Base-by-base conservation (phyloP, 805 yeast species). In the Ogataea neopini region DNA sequence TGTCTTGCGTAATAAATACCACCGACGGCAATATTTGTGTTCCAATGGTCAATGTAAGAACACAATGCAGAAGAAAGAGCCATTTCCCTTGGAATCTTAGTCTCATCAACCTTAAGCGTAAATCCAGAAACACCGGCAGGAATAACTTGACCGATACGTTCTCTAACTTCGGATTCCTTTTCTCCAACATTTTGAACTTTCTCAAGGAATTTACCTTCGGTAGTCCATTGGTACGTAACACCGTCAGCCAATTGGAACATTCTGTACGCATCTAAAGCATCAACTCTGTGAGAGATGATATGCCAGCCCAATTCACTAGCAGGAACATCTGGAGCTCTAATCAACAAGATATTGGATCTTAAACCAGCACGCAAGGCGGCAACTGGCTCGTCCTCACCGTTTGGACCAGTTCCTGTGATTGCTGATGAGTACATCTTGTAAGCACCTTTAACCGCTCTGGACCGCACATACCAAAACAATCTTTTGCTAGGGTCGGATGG, bases 381-480 rank as follows among this genome's bases (percentile, higher is more conserved):
- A 39, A 79, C 75, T 2, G 84, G 84, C 53, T 76, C 77, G 51
- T 79, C 82, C 52, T 72, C 75, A 17, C 77, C 80, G 9, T 74
- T 63, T 26, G 67, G 66, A 3, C 79, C 80, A 1, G 79, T 74
- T 3, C 65, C 69, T 30, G 59, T 53, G 35, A 74, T 65, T 14
- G 60, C 68, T 9, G 68, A 56, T 8, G 76, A 71, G 54, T 69
- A 80, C 80, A 81, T 74, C 59, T 75, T 79, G 66, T 80, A 81
- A 1, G 84, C 82, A 42, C 86, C 85, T 62, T 80, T 81, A 43
- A 81, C 85, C 3, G 85, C 83, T 51, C 85, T 71, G n/a, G 86
- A 80, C 53, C 86, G 70, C 13, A 71, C 72, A 67, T 79, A 76
- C 75, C 80, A 76, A 57, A 75, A 80, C 14, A 79, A 53, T 23